Conservation (phyloP, 768 basidiomycete species). For the Pleurotus tuoliensis region DNA sequence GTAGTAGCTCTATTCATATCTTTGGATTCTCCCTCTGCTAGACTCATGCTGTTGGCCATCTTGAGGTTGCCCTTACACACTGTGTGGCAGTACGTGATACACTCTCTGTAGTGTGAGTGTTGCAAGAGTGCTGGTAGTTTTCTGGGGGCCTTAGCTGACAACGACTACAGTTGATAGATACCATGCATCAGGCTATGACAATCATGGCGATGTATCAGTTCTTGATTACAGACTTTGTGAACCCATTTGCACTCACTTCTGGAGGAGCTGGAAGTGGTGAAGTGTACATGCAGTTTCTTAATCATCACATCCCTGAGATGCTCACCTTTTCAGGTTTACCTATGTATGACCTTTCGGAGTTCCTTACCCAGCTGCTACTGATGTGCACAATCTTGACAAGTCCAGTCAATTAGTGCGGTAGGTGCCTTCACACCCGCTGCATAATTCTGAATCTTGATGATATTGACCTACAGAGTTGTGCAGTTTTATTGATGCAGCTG, state of each 20-base stretch:
- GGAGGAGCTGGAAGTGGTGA: background rate
- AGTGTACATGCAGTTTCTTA: background rate
- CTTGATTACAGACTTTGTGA: background rate
- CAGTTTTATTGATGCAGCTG: background rate
- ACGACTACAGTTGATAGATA: background rate
- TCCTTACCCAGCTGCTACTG: background rate
- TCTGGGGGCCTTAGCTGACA: background rate
- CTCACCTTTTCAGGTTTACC: background rate
- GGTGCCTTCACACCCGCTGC: background rate
- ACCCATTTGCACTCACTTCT: background rate
- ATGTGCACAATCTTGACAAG: background rate
- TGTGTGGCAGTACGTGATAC: too few species aligned
- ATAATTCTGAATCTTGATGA: too few species aligned
- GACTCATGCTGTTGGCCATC: too few species aligned
- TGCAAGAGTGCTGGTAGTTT: background rate
- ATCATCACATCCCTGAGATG: background rate
- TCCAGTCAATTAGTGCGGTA: slow-evolving; percentile 5
- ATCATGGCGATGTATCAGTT: background rate
- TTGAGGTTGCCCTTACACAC: too few species aligned
- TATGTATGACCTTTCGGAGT: background rate
- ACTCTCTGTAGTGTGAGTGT: too few species aligned
- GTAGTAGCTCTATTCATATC: too few species aligned
- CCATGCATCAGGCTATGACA: background rate
- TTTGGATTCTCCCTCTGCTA: too few species aligned
- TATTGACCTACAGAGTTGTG: background rate